Percentiles rank a stretch among this genome's conserved stretches.
phyloP scores from a whole-genome alignment of 306 rosid species.

The Dryas octopetala region DNA sequence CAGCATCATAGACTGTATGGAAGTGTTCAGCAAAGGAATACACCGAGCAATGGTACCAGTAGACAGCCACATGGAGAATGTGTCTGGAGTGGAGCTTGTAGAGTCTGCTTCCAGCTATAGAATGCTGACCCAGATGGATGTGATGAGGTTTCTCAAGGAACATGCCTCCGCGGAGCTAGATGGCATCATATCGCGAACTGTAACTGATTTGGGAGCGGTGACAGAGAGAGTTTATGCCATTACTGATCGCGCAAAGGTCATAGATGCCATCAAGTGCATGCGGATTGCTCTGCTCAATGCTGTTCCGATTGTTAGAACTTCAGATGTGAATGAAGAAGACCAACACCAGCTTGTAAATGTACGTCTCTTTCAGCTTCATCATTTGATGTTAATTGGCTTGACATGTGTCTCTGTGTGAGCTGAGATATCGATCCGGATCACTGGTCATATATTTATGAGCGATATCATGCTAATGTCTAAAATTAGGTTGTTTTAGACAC shows the following conservation, averaged over 20 bases:
- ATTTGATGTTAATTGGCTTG: not conserved
- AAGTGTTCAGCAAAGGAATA: conserved; percentile 89
- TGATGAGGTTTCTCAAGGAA: conserved; percentile 55
- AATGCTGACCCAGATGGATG: conserved; percentile 86
- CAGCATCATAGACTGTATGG: conserved; percentile 85
- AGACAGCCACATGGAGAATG: conserved; percentile 51
- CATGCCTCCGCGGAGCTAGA: conserved; percentile 31
- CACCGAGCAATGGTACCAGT: conserved; percentile 76
- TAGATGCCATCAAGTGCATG: conserved; percentile 70
- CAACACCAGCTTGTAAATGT: conserved; percentile 62
- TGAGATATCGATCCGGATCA: no score
- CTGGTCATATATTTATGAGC: no score
- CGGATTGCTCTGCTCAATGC: conserved; percentile 64
- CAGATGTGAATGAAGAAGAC: conserved; percentile 38
- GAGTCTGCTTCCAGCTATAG: conserved; percentile 68
- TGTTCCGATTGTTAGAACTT: conserved; percentile 63
- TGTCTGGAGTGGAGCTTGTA: conserved; percentile 61
- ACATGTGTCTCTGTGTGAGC: no score
- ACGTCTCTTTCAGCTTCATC: conserved; percentile 19
- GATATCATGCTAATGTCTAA: no score
- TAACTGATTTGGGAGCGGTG: conserved; percentile 53
- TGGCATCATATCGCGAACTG: conserved; percentile 26
- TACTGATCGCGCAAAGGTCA: conserved; percentile 58
- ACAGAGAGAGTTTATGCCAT: conserved; percentile 62
- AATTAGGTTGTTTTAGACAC: no score